phyloP scores from a whole-genome alignment of 106 monocot genomes.

The Acorus calamus region DNA sequence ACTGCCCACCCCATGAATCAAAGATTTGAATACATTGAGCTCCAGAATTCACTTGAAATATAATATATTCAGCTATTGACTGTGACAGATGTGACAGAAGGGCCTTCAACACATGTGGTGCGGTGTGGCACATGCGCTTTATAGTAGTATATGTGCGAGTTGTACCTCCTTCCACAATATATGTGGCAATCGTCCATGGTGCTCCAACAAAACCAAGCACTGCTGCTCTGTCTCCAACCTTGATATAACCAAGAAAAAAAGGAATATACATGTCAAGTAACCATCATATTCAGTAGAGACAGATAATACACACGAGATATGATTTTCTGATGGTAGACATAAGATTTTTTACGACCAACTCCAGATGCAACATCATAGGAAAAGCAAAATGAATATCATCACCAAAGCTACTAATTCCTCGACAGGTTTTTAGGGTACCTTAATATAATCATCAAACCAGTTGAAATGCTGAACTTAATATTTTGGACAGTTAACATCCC shows the following conservation, averaged over 20 bases:
- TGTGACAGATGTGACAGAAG: slow-evolving; percentile 74
- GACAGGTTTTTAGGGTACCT: too few relatives aligned
- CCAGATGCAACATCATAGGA: too few relatives aligned
- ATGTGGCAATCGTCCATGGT: slow-evolving; percentile 98
- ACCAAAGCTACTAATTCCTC: too few relatives aligned
- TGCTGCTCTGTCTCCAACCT: slow-evolving; percentile 85
- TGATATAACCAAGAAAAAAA: not conserved
- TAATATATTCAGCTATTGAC: slow-evolving; percentile 78
- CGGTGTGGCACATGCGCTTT: slow-evolving; percentile 80
- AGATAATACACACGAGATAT: too few relatives aligned
- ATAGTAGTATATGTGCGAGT: slow-evolving; percentile 75
- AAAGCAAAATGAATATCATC: too few relatives aligned
- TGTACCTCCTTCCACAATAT: slow-evolving; percentile 93
- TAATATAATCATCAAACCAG: too few relatives aligned
- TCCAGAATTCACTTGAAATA: slow-evolving; percentile 83
- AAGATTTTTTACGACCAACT: too few relatives aligned
- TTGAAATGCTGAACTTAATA: too few relatives aligned
- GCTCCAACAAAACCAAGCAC: slow-evolving; percentile 90
- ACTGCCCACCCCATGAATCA: slow-evolving; percentile 96
- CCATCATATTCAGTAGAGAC: too few relatives aligned
- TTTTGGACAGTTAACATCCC: too few relatives aligned
- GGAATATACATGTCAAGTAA: too few relatives aligned
- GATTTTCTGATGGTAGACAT: too few relatives aligned
- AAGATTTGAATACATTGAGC: slow-evolving; percentile 96
- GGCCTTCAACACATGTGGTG: slow-evolving; percentile 57